Evolutionary conservation across 345 rosid species (phyloP), one percentile per base, ranked within the genome.

Genomic region (Angophora floribunda): DNA sequence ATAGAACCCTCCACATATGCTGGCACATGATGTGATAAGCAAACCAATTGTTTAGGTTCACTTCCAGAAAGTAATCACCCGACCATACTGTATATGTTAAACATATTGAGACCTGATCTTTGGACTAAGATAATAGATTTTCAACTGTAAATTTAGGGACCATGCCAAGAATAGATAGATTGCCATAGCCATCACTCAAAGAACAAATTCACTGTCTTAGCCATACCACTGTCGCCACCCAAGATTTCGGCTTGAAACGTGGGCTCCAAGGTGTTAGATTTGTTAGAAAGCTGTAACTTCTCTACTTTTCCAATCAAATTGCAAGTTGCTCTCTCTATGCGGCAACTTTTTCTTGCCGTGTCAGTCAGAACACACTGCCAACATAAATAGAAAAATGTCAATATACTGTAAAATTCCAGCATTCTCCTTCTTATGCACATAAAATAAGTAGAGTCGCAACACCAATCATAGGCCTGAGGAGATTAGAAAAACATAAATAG

Each of bases 361-460:
- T 94, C 94, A 91, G 94, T 92, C 70, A 89, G 85, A 80, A 94
- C 94, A 90, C 94, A 94, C 97, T 94, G 93, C 89, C 82, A 79
- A 91, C 90, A 87, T 19, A 89, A 41, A 90, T 55, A 87, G 57
- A 86, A 88, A 13, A 65, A 32, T 7, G 28, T 61, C 63, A 89
- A 52, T 89, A 86, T 57, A 53, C 59, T 21, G 26, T 63, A 65
- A 10, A 45, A 24, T 63, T 26, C 78, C 84, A 22, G 85, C 36
- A 47, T 79, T 19, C 55, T 36, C 30, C 59, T 21, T 50, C n/a
- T 21, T 78, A 70, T 55, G 50, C 16, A 45, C 50, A 87, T 70
- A 30, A 36, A 26, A 30, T 22, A 57, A 57, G 28, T 57, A 19
- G 17, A 45, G 6, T 11, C 44, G 47, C 44, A 75, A 26, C 44